Conservation (phyloP, 768 basidiomycete species). For the Mycena leptocephala region DNA sequence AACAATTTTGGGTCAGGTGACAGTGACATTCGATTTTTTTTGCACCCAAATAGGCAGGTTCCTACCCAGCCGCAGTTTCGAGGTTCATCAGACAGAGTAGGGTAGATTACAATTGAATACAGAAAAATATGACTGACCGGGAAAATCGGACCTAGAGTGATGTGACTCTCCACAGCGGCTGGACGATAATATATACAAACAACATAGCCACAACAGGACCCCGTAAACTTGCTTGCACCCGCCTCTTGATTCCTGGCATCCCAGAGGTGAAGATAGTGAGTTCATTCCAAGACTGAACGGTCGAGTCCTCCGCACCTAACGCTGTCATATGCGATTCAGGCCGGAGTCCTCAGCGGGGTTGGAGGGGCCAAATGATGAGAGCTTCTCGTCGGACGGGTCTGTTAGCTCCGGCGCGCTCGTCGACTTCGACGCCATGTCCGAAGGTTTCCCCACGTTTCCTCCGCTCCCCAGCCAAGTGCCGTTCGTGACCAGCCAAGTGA, state of each 20-base stretch:
- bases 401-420: slow-evolving; percentile 18
- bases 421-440: slow-evolving; percentile 26
- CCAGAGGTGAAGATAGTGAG: too few species aligned
- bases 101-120: background rate
- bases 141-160: background rate
- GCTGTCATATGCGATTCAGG: slow-evolving; percentile 56
- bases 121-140: background rate
- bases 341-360: slow-evolving; percentile 60
- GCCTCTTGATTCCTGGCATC: too few species aligned
- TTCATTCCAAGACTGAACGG: too few species aligned
- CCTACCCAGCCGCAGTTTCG: too few species aligned
- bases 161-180: too few species aligned
- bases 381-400: slow-evolving; percentile 1
- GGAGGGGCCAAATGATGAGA: slow-evolving; percentile 40
- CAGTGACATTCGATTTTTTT: too few species aligned
- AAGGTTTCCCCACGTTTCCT: slow-evolving; percentile 34
- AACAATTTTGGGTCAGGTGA: too few species aligned
- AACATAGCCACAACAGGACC: too few species aligned
- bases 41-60: too few species aligned
- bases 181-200: too few species aligned
- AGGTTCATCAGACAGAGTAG: background rate
- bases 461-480: slow-evolving; percentile 45
- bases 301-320: slow-evolving; percentile 55
- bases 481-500: slow-evolving; percentile 76
- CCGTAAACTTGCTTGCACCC: too few species aligned